Conservation (phyloP, 805 yeast species). For the Starmerella lactis-condensi region DNA sequence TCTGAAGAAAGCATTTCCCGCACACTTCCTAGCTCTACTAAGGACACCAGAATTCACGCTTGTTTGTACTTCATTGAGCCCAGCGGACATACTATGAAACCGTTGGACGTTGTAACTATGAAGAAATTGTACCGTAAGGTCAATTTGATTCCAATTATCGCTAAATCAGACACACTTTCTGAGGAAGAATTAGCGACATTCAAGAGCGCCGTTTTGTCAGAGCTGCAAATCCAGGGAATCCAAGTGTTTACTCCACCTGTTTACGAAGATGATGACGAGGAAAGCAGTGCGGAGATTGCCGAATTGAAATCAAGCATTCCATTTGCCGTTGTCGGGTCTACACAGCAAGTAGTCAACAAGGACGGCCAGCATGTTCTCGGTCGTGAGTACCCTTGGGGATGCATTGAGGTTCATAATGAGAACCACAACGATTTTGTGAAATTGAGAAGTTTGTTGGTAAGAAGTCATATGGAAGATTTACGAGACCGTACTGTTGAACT, state of each 20-base stretch:
- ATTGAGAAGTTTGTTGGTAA: conserved; percentile 70
- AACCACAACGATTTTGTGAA: conserved; percentile 80
- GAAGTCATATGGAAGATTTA: conserved; percentile 84
- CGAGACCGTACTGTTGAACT: conserved; percentile 68
- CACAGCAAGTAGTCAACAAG: conserved; percentile 39
- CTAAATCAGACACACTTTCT: conserved; percentile 83
- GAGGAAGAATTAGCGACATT: conserved; percentile 65
- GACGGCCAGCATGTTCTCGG: conserved; percentile 79
- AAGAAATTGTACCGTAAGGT: conserved; percentile 75
- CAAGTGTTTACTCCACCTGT: conserved; percentile 58
- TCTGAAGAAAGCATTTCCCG: conserved; percentile 71
- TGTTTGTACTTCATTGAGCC: conserved; percentile 89
- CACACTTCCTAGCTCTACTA: conserved; percentile 24
- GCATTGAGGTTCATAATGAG: conserved; percentile 86
- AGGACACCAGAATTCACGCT: conserved; percentile 82
- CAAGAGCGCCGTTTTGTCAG: conserved; percentile 60
- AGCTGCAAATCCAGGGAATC: conserved; percentile 56
- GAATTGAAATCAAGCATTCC: conserved; percentile 61
- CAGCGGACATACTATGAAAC: conserved; percentile 80
- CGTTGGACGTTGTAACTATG: conserved; percentile 79
- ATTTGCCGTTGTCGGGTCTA: conserved; percentile 87
- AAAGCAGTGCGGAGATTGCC: conserved; percentile 44
- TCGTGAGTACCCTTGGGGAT: conserved; percentile 92
- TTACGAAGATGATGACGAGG: conserved; percentile 73
- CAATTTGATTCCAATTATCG: conserved; percentile 83